Evolutionary conservation across 1,139 yeast species (phyloP), one percentile per base, ranked within the genome.

Genomic region (Suhomyces maxii): DNA sequence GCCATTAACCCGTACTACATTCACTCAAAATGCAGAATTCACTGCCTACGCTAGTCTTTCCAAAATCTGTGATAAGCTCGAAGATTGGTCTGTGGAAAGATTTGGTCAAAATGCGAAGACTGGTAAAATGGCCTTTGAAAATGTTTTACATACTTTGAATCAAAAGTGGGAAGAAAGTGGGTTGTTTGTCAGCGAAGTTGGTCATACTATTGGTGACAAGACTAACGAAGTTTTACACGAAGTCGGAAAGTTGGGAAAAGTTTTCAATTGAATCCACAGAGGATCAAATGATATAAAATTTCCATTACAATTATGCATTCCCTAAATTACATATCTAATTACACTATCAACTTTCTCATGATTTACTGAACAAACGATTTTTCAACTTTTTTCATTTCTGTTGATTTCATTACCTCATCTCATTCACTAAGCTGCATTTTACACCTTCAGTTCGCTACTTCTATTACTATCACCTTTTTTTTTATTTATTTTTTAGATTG

Each of bases 41-140:
- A 85, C 91, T 1, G 97, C 98, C 0, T 86, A 84, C 63, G 89
- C 90, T 6, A 74, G 85, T 2, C 78, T 89, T 65, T 68, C 77
- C 46, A 75, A 81, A 50, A 66, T 91, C 4, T 87, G 96, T 65
- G 88, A 84, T 61, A 85, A 86, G 65, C 74, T 93, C 52, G 99
- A 93, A 64, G 95, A 89, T 41, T 93, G 97, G 96, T 83, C 93
- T 0, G 85, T 89, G 4, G 89, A 87, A 58, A 75, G 97, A 61
- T 93, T 91, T 67, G 83, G 84, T 36, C 95, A 88, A 61, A 93
- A 93, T 65, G 97, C 98, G 7, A 69, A 69, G 45, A 80, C 80
- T 53, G 99, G 98, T 25, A 85, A 83, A 55, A 59, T 70, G 31
- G 99, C 97, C 0, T 91, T 93, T 60, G 98, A 91, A 55, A 68